Evolutionary conservation across 2,329 filamentous ascomycete species (phyloP).

Genomic region (Arthrinium phaeospermum): DNA sequence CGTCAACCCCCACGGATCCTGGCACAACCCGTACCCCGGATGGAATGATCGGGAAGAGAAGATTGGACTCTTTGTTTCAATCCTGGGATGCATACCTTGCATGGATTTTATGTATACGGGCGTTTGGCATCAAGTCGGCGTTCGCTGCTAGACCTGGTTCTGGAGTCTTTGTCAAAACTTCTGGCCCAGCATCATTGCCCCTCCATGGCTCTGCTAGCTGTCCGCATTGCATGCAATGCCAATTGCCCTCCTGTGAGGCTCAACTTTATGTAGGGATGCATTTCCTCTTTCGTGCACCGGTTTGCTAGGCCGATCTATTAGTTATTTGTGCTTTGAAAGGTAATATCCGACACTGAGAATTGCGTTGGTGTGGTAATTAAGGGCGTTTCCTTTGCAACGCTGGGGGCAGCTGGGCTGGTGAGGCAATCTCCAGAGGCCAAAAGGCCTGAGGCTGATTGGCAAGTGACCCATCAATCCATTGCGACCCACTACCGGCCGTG

Average conservation of each 20-base stretch:
- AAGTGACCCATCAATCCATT: neutral
- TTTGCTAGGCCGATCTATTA: neutral
- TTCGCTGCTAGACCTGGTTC: neutral
- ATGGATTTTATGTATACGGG: neutral
- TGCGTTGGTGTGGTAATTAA: neutral
- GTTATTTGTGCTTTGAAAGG: neutral
- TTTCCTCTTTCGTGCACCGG: neutral
- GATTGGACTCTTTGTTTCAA: too few relatives aligned
- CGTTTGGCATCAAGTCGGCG: neutral
- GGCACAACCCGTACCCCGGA: neutral
- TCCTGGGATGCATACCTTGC: neutral
- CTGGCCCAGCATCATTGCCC: neutral
- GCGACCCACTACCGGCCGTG: neutral
- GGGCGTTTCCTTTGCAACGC: neutral
- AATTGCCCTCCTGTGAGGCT: neutral
- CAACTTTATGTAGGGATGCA: neutral
- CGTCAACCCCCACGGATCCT: neutral
- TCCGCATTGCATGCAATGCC: neutral
- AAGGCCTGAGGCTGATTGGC: neutral
- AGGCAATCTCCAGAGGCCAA: neutral
- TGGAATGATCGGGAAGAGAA: neutral
- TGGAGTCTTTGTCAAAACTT: neutral
- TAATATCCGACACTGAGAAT: neutral
- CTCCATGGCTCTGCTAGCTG: neutral
- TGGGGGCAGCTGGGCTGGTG: neutral